Base-by-base conservation (phyloP, 2,329 filamentous ascomycete genomes). In the Hymenoscyphus linearis region DNA sequence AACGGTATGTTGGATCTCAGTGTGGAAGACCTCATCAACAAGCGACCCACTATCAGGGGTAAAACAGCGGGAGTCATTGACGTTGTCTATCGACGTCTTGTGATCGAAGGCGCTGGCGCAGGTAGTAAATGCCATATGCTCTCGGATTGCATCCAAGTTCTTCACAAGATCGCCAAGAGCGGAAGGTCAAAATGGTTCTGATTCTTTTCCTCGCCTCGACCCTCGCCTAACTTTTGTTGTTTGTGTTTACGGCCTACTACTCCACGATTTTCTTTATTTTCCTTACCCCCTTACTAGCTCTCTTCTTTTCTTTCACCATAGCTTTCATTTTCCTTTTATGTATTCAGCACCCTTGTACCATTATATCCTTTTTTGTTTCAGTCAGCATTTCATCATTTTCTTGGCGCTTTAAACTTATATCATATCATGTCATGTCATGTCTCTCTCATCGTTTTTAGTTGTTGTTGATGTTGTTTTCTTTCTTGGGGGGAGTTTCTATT, bases 111-210 rank as follows among this genome's bases (percentile, higher is more conserved):
- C 40, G 40, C 31, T 16, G 40, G 40, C 16, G 70, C 79, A 3
- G 81, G 79, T 5, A 75, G 76, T 22, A 75, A 76, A 56, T 83
- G 76, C 66, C 77, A 79, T 54, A 68, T 84, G 56, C 79, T 82
- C 52, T 76, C 80, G 26, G 83, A 86, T 66, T 80, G 82, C 6
- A 74, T 82, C 3, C 73, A 76, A 1, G 82, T 84, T 57, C 66
- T 86, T 65, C 76, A 74, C 66, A 81, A 77, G 67, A 69, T 86
- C 58, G 79, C 82, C 66, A 77, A 80, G 64, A 74, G 76, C 1
- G 73, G 70, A 9, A 74, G 74, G 58, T 72, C 74, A 68, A 77
- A 74, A 62, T 76, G 77, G 73, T 80, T 79, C 66, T 80, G 61
- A 60, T 26, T 47, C 13, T n/a, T 6, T 12, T 25, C 14, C 40